A percentile compares a stretch with the other conserved stretches of the same genome.
phyloP scores from a whole-genome alignment of 768 basidiomycete genomes.

The Psilocybe subaeruginosa region DNA sequence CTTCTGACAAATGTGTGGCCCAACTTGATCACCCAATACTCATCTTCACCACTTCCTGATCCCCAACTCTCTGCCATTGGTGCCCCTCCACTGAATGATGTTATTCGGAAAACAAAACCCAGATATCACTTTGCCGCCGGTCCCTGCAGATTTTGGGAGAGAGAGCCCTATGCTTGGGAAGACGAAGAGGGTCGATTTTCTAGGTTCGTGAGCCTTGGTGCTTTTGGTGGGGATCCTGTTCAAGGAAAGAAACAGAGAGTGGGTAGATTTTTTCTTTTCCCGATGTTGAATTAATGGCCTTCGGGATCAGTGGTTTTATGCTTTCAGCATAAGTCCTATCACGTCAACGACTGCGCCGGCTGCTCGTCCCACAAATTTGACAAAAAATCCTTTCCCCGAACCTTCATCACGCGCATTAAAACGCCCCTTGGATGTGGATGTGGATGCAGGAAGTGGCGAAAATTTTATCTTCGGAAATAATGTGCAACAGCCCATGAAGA shows the following conservation, averaged over 20 bases:
- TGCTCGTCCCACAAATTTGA: constrained; percentile 61
- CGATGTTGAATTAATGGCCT: neutral
- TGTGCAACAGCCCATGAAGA: constrained; percentile 58
- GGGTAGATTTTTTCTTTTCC: constrained; percentile 27
- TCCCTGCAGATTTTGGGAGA: constrained; percentile 87
- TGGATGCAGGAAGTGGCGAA: constrained; percentile 36
- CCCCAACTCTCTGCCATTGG: constrained; percentile 46
- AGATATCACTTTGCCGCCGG: constrained; percentile 85
- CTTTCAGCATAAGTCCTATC: constrained; percentile 80
- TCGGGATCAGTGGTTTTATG: constrained; percentile 88
- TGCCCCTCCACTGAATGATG: constrained; percentile 65
- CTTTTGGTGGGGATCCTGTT: constrained; percentile 71
- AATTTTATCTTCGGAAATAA: constrained; percentile 72
- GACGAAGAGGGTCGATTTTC: constrained; percentile 68
- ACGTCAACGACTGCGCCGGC: constrained; percentile 35
- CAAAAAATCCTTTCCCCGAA: constrained; percentile 71
- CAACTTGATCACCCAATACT: constrained; percentile 60
- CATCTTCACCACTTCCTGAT: constrained; percentile 52
- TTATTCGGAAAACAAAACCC: constrained; percentile 70
- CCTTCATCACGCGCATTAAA: constrained; percentile 44
- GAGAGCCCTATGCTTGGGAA: constrained; percentile 90
- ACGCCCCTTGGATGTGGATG: constrained; percentile 51
- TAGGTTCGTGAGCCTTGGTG: constrained; percentile 85
- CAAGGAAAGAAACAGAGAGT: constrained; percentile 86
- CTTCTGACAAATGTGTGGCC: constrained; percentile 85